phyloP scores from a whole-genome alignment of 305 asterid genomes.

The Plantago coronopus region DNA sequence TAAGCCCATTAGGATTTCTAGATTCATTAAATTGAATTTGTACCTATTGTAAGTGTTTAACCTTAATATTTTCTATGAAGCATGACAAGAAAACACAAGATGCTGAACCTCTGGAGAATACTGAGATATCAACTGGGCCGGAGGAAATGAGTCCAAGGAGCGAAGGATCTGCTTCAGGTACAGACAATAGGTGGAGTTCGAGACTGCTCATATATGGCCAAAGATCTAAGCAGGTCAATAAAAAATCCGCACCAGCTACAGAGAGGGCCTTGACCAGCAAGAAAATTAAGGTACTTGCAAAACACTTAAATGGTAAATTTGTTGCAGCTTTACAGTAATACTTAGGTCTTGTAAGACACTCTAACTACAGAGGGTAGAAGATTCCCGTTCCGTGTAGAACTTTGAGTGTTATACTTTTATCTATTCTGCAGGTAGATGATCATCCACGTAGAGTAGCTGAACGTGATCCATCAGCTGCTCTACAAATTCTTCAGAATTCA shows the following conservation, averaged over 20 bases:
- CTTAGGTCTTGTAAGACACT: too few relatives aligned
- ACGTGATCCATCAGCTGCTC: conserved; percentile 15
- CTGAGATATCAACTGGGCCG: conserved; percentile 15
- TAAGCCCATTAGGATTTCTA: neutral
- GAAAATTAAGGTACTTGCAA: conserved; percentile 25
- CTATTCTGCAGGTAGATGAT: conserved; percentile 23
- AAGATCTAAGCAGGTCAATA: conserved; percentile 46
- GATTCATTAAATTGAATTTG: neutral
- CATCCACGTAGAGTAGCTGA: conserved; percentile 17
- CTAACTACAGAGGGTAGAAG: too few relatives aligned
- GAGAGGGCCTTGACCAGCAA: conserved; percentile 18
- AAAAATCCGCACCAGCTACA: conserved; percentile 13
- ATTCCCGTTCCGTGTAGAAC: conserved; percentile 5
- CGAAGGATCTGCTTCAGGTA: neutral
- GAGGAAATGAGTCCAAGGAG: conserved; percentile 4
- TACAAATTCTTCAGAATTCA: conserved; percentile 9
- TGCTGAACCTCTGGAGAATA: conserved; percentile 11
- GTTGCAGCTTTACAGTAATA: too few relatives aligned
- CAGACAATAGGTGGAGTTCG: conserved; percentile 29
- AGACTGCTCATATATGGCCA: conserved; percentile 47
- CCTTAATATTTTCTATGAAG: conserved; percentile 22
- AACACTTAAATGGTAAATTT: too few relatives aligned
- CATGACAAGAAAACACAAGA: conserved; percentile 23
- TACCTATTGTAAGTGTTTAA: neutral
- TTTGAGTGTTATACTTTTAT: conserved; percentile 11